Evolutionary conservation across 108 stramenopile species (phyloP).

Genomic region (Thalassiosira profunda): DNA sequence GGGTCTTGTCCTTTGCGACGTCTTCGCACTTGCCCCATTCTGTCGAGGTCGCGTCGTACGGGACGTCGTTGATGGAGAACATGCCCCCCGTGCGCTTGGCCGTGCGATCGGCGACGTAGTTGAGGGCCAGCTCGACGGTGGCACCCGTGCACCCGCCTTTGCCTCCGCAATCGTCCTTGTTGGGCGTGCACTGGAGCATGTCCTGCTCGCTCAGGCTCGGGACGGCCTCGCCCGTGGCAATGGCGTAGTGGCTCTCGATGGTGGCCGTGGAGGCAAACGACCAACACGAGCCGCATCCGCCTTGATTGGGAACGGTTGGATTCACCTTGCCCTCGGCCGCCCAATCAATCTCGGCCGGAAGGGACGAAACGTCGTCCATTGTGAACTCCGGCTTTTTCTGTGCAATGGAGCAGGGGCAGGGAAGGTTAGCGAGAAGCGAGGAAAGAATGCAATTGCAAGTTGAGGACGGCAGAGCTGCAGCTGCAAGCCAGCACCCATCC

Average conservation of each 20-base stretch:
- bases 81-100: constrained; percentile 29
- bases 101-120: constrained; percentile 59
- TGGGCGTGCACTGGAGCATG: constrained; percentile 79
- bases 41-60: constrained; percentile 4
- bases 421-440: not conserved
- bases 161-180: constrained; percentile 87
- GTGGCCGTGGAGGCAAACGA: constrained; percentile 77
- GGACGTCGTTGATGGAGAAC: constrained; percentile 27
- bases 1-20: constrained; percentile 24
- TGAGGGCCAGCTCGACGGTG: constrained; percentile 75
- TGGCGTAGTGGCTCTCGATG: constrained; percentile 85
- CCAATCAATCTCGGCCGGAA: constrained; percentile 90
- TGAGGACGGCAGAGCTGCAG: no score
- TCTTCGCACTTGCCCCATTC: constrained; percentile 17
- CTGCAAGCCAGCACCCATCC: no score
- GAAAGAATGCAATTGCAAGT: not conserved
- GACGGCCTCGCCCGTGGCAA: constrained; percentile 61
- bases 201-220: constrained; percentile 71
- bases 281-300: constrained; percentile 90
- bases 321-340: constrained; percentile 58
- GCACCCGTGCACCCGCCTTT: constrained; percentile 72
- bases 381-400: constrained; percentile 40
- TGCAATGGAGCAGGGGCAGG: not conserved
- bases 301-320: constrained; percentile 83
- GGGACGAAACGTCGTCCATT: constrained; percentile 48